These are phyloP conservation scores for Amanita phalloides DNA, from an alignment of 768 basidiomycete genomes.

Conservation along the genomic window DNA sequence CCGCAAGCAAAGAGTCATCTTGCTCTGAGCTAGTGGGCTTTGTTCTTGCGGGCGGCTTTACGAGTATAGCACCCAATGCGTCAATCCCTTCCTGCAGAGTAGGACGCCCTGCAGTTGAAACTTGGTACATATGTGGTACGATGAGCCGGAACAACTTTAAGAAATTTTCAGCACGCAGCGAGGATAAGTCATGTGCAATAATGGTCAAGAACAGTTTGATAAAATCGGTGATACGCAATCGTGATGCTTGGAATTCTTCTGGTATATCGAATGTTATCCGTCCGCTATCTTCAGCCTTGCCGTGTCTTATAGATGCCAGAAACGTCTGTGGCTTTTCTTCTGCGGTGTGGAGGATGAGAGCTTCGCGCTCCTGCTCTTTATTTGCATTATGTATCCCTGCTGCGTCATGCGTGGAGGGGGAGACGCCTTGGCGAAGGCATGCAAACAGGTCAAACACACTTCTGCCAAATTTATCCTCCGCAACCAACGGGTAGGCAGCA, in stretches of 20 bases:
- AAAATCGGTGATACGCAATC: constrained; percentile 52
- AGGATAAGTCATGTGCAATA: constrained; percentile 63
- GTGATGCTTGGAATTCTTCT: constrained; percentile 48
- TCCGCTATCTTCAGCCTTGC: constrained; percentile 27
- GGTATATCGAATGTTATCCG: constrained; percentile 37
- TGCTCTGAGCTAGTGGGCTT: constrained; percentile 26
- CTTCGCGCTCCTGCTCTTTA: constrained; percentile 57
- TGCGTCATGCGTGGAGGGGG: constrained; percentile 36
- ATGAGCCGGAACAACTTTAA: constrained; percentile 49
- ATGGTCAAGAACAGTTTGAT: constrained; percentile 69
- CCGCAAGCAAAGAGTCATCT: constrained; percentile 13
- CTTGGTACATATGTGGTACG: constrained; percentile 45
- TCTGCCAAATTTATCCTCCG: constrained; percentile 41
- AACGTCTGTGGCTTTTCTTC: constrained; percentile 70
- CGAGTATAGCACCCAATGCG: constrained; percentile 50
- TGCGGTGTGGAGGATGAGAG: constrained; percentile 54
- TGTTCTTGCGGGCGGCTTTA: constrained; percentile 31
- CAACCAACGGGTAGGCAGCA: constrained; percentile 34
- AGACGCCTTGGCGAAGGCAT: constrained; percentile 36
- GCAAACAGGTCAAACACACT: constrained; percentile 50
- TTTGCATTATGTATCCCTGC: constrained; percentile 61
- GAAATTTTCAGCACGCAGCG: constrained; percentile 61
- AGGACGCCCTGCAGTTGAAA: constrained; percentile 37
- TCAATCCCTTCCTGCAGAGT: constrained; percentile 58
- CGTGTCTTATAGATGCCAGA: constrained; percentile 39